These are phyloP conservation scores for Pilaira anomala DNA, from an alignment of 192 early-diverging fungal genomes.

Conservation along the genomic window DNA sequence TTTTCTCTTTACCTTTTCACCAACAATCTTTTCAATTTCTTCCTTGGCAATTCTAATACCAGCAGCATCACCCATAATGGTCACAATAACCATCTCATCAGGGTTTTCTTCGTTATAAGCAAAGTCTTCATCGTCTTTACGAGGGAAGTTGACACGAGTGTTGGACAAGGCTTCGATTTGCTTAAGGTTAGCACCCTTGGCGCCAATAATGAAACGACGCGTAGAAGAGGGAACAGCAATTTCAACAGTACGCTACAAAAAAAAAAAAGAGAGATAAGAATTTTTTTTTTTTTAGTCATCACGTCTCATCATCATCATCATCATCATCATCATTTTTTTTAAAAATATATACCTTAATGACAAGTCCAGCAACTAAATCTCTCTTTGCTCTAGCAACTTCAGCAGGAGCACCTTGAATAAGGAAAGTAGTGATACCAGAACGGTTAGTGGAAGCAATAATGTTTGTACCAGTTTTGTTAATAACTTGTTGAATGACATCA, in stretches of 20 bases:
- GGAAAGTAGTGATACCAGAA: conserved; percentile 70
- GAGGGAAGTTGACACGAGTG: conserved; percentile 68
- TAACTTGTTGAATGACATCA: conserved; percentile 60
- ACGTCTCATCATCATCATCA: neutral
- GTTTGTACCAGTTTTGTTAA: conserved; percentile 63
- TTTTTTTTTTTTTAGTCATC: neutral
- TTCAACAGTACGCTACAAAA: conserved; percentile 37
- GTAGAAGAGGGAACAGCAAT: conserved; percentile 74
- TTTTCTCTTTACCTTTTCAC: conserved; percentile 54
- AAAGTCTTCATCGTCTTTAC: conserved; percentile 45
- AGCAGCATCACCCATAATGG: conserved; percentile 79
- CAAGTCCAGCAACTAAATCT: conserved; percentile 69
- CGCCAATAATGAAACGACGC: conserved; percentile 80
- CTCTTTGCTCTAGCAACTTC: conserved; percentile 76
- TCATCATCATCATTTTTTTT: neutral
- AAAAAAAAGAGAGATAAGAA: conserved; percentile 7
- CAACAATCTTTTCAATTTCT: conserved; percentile 78
- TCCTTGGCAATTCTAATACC: conserved; percentile 82
- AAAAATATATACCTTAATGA: conserved; percentile 54
- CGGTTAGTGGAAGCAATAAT: conserved; percentile 83
- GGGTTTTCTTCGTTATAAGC: conserved; percentile 53
- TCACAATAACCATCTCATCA: conserved; percentile 63
- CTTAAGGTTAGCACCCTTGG: conserved; percentile 76
- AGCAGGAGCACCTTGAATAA: conserved; percentile 80
- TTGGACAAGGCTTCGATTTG: conserved; percentile 70